phyloP scores from a whole-genome alignment of 345 rosid genomes.

The Populus deltoides region DNA sequence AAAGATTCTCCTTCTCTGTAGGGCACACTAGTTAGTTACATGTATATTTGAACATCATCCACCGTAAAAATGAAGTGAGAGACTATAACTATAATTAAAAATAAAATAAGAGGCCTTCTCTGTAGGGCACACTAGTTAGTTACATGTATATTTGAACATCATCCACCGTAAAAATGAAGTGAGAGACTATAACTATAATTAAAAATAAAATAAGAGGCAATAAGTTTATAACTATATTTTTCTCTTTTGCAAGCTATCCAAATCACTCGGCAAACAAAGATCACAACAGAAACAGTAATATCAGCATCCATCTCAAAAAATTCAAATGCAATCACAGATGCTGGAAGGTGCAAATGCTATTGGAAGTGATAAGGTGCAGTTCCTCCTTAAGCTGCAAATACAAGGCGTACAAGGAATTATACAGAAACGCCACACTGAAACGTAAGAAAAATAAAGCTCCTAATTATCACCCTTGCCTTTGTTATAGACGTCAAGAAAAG shows the following conservation, averaged over 20 bases:
- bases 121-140: slow-evolving; percentile 2
- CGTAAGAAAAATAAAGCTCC: not conserved
- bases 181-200: not conserved
- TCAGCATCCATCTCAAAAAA: not conserved
- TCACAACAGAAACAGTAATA: not conserved
- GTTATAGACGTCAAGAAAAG: no score
- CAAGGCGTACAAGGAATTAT: not conserved
- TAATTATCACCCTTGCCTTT: not conserved
- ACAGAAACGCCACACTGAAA: not conserved
- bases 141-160: slow-evolving; percentile 5
- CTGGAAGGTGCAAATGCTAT: not conserved
- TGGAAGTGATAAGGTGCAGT: not conserved
- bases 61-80: not conserved
- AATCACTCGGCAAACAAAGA: not conserved
- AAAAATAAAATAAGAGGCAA: no score
- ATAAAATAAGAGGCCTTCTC: slow-evolving; percentile 10
- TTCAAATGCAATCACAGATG: not conserved
- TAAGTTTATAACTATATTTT: not conserved
- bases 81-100: no score
- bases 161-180: slow-evolving; percentile 1
- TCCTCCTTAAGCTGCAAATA: not conserved
- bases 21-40: not conserved
- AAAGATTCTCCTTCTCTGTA: slow-evolving; percentile 32
- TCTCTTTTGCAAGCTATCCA: not conserved
- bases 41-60: slow-evolving; percentile 10